Base-by-base conservation (phyloP, 2,329 filamentous ascomycete species). In the Aspergillus puulaauensis region DNA sequence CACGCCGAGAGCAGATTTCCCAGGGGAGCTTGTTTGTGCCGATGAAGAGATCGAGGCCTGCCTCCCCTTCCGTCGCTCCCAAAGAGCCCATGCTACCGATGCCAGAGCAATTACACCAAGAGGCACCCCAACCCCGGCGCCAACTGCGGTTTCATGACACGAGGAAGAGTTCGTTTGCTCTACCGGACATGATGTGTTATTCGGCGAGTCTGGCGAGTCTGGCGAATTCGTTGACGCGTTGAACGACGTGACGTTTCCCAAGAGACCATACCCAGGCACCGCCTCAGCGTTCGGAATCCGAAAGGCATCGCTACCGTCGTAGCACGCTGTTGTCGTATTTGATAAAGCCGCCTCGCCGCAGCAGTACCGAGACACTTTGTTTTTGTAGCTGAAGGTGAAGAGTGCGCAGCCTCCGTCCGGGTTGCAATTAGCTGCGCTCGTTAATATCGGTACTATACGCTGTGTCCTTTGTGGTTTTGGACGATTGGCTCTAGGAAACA, bases 71-170 rank as follows among this genome's bases (percentile, higher is more conserved):
- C 53, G 43, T 17, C 39, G 37, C 41, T 73, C 71, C 59, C 61
- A 68, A 6, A 70, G 27, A 5, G 66, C 68, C 69, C 70, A 72
- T 3, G 40, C 58, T 4, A 72, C 45, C n/a, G 68, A 62, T n/a
- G 50, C 62, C 9, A 72, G 33, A 4, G 68, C 70, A 44, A 72
- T 65, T 15, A 71, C 24, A 1, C 68, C 70, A 0, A 72, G 58
- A 6, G 71, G 68, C 15, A 72, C 58, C 24, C 70, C 71, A 7
- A 73, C 59, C 2, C 69, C 70, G 3, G 59, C 70, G 8, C 70
- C 70, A 14, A 72, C 61, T 1, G 66, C 64, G 1, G 63, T 57
- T 19, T 66, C 58, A 17, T 66, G 62, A 19, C 45, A 37, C 17
- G 9, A 14, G 44, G 24, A 27, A 27, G 24, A 8, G 24, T 27